phyloP scores from a whole-genome alignment of 768 basidiomycete genomes.

The Leccinum arenicola region DNA sequence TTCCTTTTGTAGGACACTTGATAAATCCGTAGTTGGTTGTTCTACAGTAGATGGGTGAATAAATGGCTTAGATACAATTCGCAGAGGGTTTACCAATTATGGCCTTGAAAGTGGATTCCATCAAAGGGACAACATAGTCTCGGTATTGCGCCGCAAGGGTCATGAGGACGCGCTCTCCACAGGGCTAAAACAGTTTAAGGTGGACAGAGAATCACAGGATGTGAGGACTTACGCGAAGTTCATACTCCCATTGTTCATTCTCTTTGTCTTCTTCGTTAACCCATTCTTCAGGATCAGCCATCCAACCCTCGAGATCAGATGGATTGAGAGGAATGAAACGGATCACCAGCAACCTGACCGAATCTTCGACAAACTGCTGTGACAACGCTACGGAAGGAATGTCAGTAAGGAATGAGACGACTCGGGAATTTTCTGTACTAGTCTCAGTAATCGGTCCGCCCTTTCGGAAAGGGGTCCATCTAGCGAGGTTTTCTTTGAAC shows the following conservation, averaged over 20 bases:
- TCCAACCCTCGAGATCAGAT: conserved; percentile 79
- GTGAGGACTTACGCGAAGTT: conserved; percentile 66
- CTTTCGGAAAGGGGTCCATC: conserved; percentile 68
- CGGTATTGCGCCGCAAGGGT: conserved; percentile 70
- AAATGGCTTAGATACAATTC: background rate
- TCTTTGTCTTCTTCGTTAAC: conserved; percentile 86
- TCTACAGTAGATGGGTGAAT: conserved; percentile 23
- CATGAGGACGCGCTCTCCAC: conserved; percentile 90
- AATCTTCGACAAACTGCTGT: conserved; percentile 68
- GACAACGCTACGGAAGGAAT: conserved; percentile 48
- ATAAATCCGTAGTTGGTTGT: conserved; percentile 51
- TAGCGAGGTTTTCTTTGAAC: conserved; percentile 78
- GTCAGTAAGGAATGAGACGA: conserved; percentile 10
- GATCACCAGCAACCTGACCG: conserved; percentile 73
- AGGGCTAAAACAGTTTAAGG: conserved; percentile 54
- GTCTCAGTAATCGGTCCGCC: conserved; percentile 58
- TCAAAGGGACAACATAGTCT: conserved; percentile 64
- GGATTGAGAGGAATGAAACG: conserved; percentile 83
- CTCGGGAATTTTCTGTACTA: conserved; percentile 37
- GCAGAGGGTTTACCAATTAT: conserved; percentile 47
- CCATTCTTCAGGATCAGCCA: conserved; percentile 93
- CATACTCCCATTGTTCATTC: conserved; percentile 90
- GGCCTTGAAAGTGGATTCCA: conserved; percentile 57
- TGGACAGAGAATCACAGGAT: background rate
- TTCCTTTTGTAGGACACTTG: conserved; percentile 72